Evolutionary conservation across 768 basidiomycete genomes (phyloP).

Genomic region (Fomitopsis pulvina): DNA sequence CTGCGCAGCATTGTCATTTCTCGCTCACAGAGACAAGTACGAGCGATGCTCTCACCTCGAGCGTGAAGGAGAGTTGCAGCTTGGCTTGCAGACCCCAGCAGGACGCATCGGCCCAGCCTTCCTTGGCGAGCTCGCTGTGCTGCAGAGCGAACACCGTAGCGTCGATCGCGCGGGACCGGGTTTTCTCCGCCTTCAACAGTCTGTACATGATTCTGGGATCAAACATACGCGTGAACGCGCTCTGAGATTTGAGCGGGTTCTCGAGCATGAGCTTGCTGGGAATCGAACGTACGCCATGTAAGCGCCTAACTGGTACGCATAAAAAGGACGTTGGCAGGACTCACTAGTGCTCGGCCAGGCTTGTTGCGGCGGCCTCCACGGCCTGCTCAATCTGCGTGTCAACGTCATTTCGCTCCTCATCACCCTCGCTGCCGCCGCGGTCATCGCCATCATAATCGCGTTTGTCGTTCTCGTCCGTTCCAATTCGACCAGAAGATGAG

Average conservation of each 20-base stretch:
- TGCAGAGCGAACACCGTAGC: background rate
- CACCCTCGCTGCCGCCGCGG: background rate
- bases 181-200: background rate
- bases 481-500: too few relatives aligned
- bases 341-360: background rate
- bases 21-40: too few relatives aligned
- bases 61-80: background rate
- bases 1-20: too few relatives aligned
- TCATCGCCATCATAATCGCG: background rate
- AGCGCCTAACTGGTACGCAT: background rate
- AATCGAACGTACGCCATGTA: background rate
- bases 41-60: background rate
- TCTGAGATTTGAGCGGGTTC: background rate
- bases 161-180: background rate
- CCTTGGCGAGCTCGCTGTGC: background rate
- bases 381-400: background rate
- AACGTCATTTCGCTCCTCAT: background rate
- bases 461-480: background rate
- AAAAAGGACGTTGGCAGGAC: background rate
- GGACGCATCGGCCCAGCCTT: background rate
- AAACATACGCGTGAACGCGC: background rate
- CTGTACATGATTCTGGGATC: background rate
- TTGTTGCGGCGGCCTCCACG: background rate
- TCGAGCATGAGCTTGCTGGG: background rate
- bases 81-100: background rate